Conservation (phyloP, 1,284 basidiomycete species). For the Pseudozyma sp. region DNA sequence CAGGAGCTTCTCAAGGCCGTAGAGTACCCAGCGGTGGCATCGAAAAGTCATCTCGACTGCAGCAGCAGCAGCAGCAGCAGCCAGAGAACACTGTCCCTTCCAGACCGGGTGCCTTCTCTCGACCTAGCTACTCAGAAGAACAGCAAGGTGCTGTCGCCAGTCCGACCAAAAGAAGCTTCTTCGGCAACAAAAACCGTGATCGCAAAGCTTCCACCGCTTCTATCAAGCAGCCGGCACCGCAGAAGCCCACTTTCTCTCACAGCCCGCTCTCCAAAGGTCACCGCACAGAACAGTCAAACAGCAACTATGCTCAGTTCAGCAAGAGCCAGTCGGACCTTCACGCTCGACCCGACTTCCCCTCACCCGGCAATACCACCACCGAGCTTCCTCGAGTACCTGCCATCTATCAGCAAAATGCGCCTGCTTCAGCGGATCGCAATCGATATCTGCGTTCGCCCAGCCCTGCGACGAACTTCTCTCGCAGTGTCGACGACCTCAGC, state of each 20-base stretch:
- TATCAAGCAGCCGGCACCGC: slow-evolving; percentile 20
- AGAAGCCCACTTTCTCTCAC: slow-evolving; percentile 34
- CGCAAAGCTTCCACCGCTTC: slow-evolving; percentile 50
- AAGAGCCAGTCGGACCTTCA: slow-evolving; percentile 56
- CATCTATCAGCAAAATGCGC: slow-evolving; percentile 33
- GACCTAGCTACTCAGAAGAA: slow-evolving; percentile 47
- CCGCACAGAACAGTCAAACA: slow-evolving; percentile 19
- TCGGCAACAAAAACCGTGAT: slow-evolving; percentile 52
- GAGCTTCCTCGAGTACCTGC: slow-evolving; percentile 48
- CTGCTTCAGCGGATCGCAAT: slow-evolving; percentile 33
- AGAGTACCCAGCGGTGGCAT: slow-evolving; percentile 18
- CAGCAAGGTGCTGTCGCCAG: slow-evolving; percentile 26
- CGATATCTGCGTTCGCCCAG: slow-evolving; percentile 55
- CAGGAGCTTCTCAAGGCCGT: slow-evolving; percentile 12
- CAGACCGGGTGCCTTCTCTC: slow-evolving; percentile 14
- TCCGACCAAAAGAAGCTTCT: slow-evolving; percentile 59
- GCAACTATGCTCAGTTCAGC: slow-evolving; percentile 49
- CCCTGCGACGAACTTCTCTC: slow-evolving; percentile 53
- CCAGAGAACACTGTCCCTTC: slow-evolving; percentile 10
- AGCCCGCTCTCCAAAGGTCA: slow-evolving; percentile 44
- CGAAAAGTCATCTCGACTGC: slow-evolving; percentile 9
- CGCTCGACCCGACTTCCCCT: slow-evolving; percentile 37
- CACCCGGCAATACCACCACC: slow-evolving; percentile 22
- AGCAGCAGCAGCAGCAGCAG: slow-evolving; percentile 17
- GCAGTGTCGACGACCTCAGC: slow-evolving; percentile 61